phyloP scores from a whole-genome alignment of 1,284 basidiomycete genomes.

The Ceratobasidium sp. region DNA sequence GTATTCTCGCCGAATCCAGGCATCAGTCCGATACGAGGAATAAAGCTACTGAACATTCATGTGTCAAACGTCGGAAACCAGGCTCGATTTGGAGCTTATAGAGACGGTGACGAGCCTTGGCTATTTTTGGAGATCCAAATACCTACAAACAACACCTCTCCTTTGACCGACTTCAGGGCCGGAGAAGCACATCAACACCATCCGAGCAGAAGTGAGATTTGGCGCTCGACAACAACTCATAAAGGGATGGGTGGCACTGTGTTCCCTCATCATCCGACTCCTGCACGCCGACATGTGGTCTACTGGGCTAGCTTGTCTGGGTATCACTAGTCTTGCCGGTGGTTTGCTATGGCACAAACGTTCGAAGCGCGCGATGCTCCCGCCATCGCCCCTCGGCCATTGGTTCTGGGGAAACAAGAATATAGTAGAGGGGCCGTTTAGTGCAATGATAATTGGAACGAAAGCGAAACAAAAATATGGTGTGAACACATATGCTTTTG shows the following conservation, averaged over 20 bases:
- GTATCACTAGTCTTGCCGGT: neutral
- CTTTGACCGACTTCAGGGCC: neutral
- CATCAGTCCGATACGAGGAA: too few relatives aligned
- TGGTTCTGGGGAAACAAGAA: slow-evolving; percentile 33
- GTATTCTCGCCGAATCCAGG: too few relatives aligned
- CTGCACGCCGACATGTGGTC: neutral
- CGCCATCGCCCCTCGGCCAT: slow-evolving; percentile 21
- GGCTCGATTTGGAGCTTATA: too few relatives aligned
- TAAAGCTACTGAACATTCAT: too few relatives aligned
- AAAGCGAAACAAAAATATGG: slow-evolving; percentile 7
- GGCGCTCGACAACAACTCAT: neutral
- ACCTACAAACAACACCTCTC: too few relatives aligned
- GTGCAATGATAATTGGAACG: slow-evolving; percentile 1
- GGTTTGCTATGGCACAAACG: neutral
- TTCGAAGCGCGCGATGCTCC: neutral
- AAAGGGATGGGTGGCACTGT: neutral
- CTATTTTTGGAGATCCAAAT: too few relatives aligned
- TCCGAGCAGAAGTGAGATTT: too few relatives aligned
- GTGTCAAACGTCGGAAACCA: too few relatives aligned
- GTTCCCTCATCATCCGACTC: neutral
- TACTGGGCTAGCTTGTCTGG: neutral
- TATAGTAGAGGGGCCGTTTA: neutral
- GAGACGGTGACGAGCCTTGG: too few relatives aligned
- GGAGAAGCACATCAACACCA: neutral
- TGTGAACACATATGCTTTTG: neutral